Conservation (phyloP, 2,329 filamentous ascomycete genomes). For the Alternaria triticimaculans region DNA sequence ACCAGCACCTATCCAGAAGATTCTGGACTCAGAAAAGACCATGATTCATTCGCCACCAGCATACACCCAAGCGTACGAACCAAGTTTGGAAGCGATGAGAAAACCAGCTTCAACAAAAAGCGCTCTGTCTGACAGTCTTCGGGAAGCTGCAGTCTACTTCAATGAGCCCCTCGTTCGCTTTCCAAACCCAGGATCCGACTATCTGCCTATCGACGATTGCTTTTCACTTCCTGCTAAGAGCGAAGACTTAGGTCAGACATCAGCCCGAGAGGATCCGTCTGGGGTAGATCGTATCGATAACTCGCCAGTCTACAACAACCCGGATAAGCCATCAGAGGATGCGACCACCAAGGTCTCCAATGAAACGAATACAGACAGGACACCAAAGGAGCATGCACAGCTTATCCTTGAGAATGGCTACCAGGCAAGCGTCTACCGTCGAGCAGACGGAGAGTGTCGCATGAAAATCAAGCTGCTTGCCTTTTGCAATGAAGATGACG, state of each 20-base stretch:
- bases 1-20: constrained; percentile 36
- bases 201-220: background rate
- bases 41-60: constrained; percentile 2
- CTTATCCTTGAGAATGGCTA: background rate
- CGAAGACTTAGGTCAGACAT: background rate
- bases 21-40: constrained; percentile 24
- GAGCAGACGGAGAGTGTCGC: constrained; percentile 1
- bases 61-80: background rate
- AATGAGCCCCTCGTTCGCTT: background rate
- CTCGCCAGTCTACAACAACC: background rate
- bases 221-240: background rate
- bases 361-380: background rate
- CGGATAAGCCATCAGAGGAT: background rate
- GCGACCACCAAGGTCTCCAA: background rate
- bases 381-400: background rate
- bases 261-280: background rate
- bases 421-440: background rate
- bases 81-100: constrained; percentile 1
- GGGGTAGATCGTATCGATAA: background rate
- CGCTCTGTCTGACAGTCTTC: constrained; percentile 21
- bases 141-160: background rate
- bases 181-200: background rate
- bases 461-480: background rate
- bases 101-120: constrained; percentile 37
- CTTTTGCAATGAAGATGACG: background rate